A percentile compares a stretch with the other conserved stretches of the same genome.
Conservation (phyloP, 805 yeast species). For the Candida gorgasii region DNA sequence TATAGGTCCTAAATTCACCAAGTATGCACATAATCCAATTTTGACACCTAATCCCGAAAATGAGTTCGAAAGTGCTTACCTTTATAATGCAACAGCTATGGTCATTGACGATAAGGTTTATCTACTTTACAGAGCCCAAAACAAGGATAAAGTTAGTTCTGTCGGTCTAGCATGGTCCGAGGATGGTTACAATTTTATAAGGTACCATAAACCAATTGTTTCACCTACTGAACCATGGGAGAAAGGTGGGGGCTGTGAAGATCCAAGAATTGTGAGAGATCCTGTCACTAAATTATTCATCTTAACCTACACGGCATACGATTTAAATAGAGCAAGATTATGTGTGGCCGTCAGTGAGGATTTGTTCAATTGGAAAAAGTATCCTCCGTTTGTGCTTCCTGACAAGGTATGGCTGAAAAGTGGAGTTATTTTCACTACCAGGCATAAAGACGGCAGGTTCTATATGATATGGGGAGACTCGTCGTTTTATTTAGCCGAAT, state of each 20-base stretch:
- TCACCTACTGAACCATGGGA: slow-evolving; percentile 42
- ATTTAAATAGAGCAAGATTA: slow-evolving; percentile 32
- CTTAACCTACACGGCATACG: slow-evolving; percentile 44
- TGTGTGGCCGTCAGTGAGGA: slow-evolving; percentile 41
- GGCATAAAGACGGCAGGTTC: slow-evolving; percentile 32
- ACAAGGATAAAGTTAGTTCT: slow-evolving; percentile 29
- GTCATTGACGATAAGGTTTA: slow-evolving; percentile 39
- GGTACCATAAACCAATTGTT: slow-evolving; percentile 32
- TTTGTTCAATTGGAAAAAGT: slow-evolving; percentile 39
- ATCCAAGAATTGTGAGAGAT: slow-evolving; percentile 43
- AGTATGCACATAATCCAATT: slow-evolving; percentile 38
- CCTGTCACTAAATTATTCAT: slow-evolving; percentile 35
- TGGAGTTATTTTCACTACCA: slow-evolving; percentile 40
- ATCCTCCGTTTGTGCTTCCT: slow-evolving; percentile 33
- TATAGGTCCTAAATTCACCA: slow-evolving; percentile 39
- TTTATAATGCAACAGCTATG: slow-evolving; percentile 45
- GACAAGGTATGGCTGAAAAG: slow-evolving; percentile 39
- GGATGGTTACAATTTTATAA: slow-evolving; percentile 36
- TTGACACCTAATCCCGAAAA: slow-evolving; percentile 36
- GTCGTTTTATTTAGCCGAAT: slow-evolving; percentile 36
- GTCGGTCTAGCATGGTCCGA: slow-evolving; percentile 44
- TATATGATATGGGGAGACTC: slow-evolving; percentile 49
- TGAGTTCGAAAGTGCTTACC: slow-evolving; percentile 39
- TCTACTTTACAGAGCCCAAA: slow-evolving; percentile 42
- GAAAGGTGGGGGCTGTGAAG: slow-evolving; percentile 43